Base-by-base conservation (phyloP, 257 asterid genomes). In the Oldenlandia corymbosa region DNA sequence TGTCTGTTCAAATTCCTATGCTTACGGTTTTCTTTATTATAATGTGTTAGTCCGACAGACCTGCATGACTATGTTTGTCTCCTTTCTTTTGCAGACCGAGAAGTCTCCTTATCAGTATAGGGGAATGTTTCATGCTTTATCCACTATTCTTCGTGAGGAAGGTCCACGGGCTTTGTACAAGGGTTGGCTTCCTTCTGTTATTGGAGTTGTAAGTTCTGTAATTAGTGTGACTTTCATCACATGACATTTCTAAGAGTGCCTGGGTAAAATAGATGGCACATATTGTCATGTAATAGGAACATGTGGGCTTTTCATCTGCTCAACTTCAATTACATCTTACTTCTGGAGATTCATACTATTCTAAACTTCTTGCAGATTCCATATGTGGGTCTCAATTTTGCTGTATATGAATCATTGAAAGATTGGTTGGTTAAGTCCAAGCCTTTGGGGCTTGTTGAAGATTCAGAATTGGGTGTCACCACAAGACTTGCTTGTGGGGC, bases 141-240 rank as follows among this genome's bases (percentile, higher is more conserved):
- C 99, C 50, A 92, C 97, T 56, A 91, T 92, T 69, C 97, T 92
- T 58, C 96, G 99, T 20, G 91, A 89, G 82, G 99, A 92, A 87
- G 99, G 99, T 47, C 86, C 94, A 46, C 88, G 96, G 65, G 97
- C 91, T 67, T 73, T 89, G 73, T 92, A 92, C 74, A 92, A 84
- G 89, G 99, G 99, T 32, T 92, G 99, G 99, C 96, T 92, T 79
- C 97, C 99, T 70, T 92, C 97, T 62, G 97, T 92, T 59, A 92
- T 92, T 56, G 99, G 99, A 79, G 99, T 92, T 21, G 99, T 92
- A 83, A 85, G 99, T 81, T 69, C 74, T 63, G 34, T 50, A 58
- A 53, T 57, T 48, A 47, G 32, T 18, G 13, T 27, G 21, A 37
- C 12, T 21, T 20, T 31, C 30, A 20, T 39, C 12, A 36, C 20